Percentiles rank a stretch among this genome's conserved stretches.
Evolutionary conservation across 140 eudicot genomes (phyloP).

Genomic region (Artemisia princeps): DNA sequence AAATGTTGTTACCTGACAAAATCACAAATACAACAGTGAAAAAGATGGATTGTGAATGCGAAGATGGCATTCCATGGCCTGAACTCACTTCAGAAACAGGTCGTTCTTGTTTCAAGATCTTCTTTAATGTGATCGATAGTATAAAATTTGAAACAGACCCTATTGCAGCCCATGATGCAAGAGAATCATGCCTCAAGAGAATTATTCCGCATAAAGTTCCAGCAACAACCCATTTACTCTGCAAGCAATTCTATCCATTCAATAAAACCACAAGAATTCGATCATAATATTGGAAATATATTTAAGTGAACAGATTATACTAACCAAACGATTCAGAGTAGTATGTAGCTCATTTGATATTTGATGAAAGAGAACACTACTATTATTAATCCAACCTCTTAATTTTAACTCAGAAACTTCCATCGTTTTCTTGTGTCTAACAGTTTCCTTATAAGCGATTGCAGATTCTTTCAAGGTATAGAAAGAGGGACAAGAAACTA

Average conservation of each 20-base stretch:
- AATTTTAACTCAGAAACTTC: not conserved
- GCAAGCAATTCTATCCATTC: slow-evolving; percentile 11
- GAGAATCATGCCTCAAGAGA: slow-evolving; percentile 60
- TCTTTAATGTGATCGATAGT: slow-evolving; percentile 49
- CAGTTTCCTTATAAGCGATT: not conserved
- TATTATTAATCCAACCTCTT: slow-evolving; percentile 29
- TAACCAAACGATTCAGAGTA: slow-evolving; percentile 46
- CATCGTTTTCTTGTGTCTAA: not conserved
- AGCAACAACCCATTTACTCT: slow-evolving; percentile 74
- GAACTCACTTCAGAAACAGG: slow-evolving; percentile 42
- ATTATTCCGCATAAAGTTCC: slow-evolving; percentile 33
- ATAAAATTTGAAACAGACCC: slow-evolving; percentile 53
- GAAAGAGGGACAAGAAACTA: not conserved
- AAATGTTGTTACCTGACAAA: slow-evolving; percentile 45
- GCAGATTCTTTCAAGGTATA: slow-evolving; percentile 16
- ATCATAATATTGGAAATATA: not conserved
- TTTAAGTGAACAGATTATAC: slow-evolving; percentile 10
- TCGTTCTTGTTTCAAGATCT: slow-evolving; percentile 61
- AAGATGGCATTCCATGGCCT: slow-evolving; percentile 93
- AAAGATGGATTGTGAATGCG: slow-evolving; percentile 83
- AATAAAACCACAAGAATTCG: not conserved
- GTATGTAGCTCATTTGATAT: slow-evolving; percentile 36
- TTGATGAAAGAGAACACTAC: slow-evolving; percentile 16
- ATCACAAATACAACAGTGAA: slow-evolving; percentile 32
- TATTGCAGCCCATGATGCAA: slow-evolving; percentile 58